Conservation (phyloP, 169 alveolate species). For the Cryptosporidium ubiquitum region DNA sequence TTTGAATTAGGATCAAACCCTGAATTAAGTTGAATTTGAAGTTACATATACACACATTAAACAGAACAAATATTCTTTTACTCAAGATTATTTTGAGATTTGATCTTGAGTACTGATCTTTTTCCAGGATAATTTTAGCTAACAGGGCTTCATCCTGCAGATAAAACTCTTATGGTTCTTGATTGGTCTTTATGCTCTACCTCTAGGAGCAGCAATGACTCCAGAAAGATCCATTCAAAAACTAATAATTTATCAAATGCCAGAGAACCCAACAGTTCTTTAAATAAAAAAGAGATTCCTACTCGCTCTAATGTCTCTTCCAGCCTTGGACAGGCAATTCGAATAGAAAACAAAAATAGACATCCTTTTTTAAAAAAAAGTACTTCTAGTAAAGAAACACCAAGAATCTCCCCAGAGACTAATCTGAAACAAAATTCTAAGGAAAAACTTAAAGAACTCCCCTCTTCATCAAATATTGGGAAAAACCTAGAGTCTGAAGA, state of each 20-base stretch:
- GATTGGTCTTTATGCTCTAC: neutral
- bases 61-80: neutral
- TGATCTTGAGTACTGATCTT: too few relatives aligned
- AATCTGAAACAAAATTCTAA: neutral
- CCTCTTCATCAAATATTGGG: neutral
- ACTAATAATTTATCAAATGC: neutral
- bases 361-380: neutral
- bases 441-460: neutral
- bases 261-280: neutral
- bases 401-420: neutral
- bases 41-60: neutral
- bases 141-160: neutral
- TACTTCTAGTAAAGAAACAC: neutral
- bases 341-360: neutral
- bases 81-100: neutral
- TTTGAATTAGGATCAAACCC: neutral
- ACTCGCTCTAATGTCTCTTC: neutral
- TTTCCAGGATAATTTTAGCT: neutral
- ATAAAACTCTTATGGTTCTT: neutral
- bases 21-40: neutral
- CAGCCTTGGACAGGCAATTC: neutral
- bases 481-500: neutral
- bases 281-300: neutral
- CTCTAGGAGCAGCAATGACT: slow-evolving; percentile 12
- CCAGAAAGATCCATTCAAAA: slow-evolving; percentile 2